Conservation (phyloP, 768 basidiomycete species). For the Rhizopogon vulgaris region DNA sequence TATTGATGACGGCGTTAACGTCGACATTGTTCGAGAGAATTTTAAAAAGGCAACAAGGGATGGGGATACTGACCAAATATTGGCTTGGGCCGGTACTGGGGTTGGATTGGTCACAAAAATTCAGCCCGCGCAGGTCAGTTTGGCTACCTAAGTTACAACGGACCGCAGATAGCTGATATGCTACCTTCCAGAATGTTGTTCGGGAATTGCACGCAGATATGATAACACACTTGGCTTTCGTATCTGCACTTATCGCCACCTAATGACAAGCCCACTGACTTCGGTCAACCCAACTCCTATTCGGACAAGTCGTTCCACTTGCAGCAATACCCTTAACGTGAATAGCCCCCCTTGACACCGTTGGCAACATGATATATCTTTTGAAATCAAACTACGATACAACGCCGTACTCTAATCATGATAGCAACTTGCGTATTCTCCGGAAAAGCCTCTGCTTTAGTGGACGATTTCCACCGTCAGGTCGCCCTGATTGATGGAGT, state of each 20-base stretch:
- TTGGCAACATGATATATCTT: conserved; percentile 3
- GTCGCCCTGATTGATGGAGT: conserved; percentile 94
- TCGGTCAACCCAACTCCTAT: not conserved
- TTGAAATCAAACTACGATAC: conserved; percentile 11
- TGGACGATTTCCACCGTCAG: conserved; percentile 85
- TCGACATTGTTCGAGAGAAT: conserved; percentile 36
- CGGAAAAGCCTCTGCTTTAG: conserved; percentile 23
- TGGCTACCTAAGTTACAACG: conserved; percentile 2
- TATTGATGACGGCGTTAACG: conserved; percentile 40
- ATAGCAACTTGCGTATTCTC: conserved; percentile 7
- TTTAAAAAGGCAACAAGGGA: conserved; percentile 39
- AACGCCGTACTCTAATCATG: conserved; percentile 12
- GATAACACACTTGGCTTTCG: conserved; percentile 26
- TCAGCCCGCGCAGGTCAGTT: conserved; percentile 32
- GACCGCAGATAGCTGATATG: conserved; percentile 2
- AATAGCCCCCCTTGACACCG: not conserved
- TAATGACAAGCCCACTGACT: conserved; percentile 1
- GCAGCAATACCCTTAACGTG: not conserved
- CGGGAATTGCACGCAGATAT: conserved; percentile 47
- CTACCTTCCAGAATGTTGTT: conserved; percentile 43
- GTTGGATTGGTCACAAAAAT: conserved; percentile 50
- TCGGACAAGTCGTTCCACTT: not conserved
- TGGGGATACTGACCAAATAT: conserved; percentile 43
- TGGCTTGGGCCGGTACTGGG: conserved; percentile 67
- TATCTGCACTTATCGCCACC: conserved; percentile 19